These are phyloP conservation scores for Colletotrichum liriopes DNA, from an alignment of 2,329 filamentous ascomycete species.

Conservation along the genomic window DNA sequence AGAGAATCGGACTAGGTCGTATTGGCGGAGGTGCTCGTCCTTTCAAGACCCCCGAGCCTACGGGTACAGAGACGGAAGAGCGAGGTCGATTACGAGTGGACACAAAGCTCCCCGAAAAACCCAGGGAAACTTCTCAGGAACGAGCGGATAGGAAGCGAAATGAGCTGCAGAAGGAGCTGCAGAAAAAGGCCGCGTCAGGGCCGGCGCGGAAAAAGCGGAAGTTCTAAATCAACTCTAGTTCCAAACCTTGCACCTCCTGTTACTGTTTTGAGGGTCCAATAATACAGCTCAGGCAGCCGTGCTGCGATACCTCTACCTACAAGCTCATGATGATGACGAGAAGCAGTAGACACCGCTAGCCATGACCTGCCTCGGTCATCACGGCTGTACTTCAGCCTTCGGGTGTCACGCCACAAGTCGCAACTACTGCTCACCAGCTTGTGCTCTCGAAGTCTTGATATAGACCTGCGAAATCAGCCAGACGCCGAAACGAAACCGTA, in stretches of 20 bases:
- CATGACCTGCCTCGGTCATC: background rate
- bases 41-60: conserved; percentile 21
- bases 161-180: conserved; percentile 67
- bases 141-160: conserved; percentile 65
- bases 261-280: background rate
- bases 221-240: conserved; percentile 57
- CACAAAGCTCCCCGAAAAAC: conserved; percentile 49
- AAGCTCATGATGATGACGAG: background rate
- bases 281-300: background rate
- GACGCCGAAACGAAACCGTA: background rate
- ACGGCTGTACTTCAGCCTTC: background rate
- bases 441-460: background rate
- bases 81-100: conserved; percentile 43
- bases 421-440: background rate
- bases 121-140: conserved; percentile 61
- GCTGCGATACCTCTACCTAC: background rate
- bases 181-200: conserved; percentile 64
- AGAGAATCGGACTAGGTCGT: conserved; percentile 50
- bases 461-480: background rate
- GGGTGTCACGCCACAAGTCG: background rate
- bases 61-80: conserved; percentile 5
- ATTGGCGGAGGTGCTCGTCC: conserved; percentile 49
- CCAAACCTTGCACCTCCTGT: background rate
- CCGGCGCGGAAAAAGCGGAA: conserved; percentile 71
- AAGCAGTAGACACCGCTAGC: too few species aligned